Evolutionary conservation across 257 asterid genomes (phyloP), one percentile per base, ranked within the genome.

Genomic region (Ilex asprella): DNA sequence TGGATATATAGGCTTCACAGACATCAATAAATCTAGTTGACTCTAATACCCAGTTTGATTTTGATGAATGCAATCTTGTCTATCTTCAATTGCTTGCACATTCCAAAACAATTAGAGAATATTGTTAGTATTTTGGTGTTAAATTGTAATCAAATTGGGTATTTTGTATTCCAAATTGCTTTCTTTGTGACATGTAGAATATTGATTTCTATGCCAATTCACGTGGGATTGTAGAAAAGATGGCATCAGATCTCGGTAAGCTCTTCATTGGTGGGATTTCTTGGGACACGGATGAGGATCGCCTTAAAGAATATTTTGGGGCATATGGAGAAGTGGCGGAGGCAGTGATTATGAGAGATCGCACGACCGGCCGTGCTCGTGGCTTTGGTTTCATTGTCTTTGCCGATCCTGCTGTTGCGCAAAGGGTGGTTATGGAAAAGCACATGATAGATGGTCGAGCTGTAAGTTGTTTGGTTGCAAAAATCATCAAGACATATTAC

Each of bases 221-320:
- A 21, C 27, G 27, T 21, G 27, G 27, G 27, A 21, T 21, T 21
- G 63, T 64, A 31, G 69, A 68, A 10, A 35, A 51, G n/a, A 73
- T 76, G 85, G 77, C 73, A 67, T 70, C 77, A 70, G 82, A 79
- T 67, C 68, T 71, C 31, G 86, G 86, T 35, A 80, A 80, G 80
- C 58, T 80, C 66, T 80, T 80, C 43, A 65, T 80, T 58, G 86
- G 82, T 76, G 86, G 82, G 44, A 80, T 80, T 74, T 80, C 86
- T 5, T 80, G 82, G 86, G 82, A 80, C 61, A 80, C 86, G 2
- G 67, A 50, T 30, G 86, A 80, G 56, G 86, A 80, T 12, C 78
- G 78, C 16, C 78, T 81, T 16, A 68, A 72, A 31, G 82, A 75
- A 61, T 78, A 81, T 76, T 81, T 81, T 32, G 51, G 68, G 61